Evolutionary conservation across 192 early-diverging fungal species (phyloP).

Genomic region (Glomus cerebriforme): DNA sequence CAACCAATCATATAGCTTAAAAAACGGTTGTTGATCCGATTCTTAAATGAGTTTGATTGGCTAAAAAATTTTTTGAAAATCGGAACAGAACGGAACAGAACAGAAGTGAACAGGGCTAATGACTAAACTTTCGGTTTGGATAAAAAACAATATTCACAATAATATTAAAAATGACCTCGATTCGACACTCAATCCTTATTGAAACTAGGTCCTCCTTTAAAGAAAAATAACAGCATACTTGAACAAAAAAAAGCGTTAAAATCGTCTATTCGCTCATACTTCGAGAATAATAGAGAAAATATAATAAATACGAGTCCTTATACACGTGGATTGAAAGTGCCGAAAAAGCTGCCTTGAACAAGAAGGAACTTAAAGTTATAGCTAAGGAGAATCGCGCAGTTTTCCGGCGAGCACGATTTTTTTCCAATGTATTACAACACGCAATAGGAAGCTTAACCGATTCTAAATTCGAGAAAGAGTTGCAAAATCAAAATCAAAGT

Average conservation of each 20-base stretch:
- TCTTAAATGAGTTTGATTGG: too few species aligned
- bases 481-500: conserved; percentile 9
- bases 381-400: conserved; percentile 6
- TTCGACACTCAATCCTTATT: conserved; percentile 13
- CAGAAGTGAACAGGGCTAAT: too few species aligned
- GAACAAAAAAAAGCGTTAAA: conserved; percentile 26
- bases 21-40: too few species aligned
- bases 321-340: not conserved
- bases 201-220: conserved; percentile 9
- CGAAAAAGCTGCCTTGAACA: not conserved
- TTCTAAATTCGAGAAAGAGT: not conserved
- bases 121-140: conserved; percentile 26
- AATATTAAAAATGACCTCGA: conserved; percentile 25
- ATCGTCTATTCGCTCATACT: conserved; percentile 1
- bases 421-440: conserved; percentile 25
- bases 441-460: conserved; percentile 29
- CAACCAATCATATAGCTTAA: too few species aligned
- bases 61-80: too few species aligned
- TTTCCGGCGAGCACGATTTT: conserved; percentile 28
- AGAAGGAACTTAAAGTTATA: conserved; percentile 25
- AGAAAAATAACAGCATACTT: conserved; percentile 1
- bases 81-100: too few species aligned
- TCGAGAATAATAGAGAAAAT: conserved; percentile 8
- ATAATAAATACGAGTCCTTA: conserved; percentile 10
- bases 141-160: conserved; percentile 13